Evolutionary conservation across 805 yeast species (phyloP).

Genomic region (Dipodascopsis uninucleata): DNA sequence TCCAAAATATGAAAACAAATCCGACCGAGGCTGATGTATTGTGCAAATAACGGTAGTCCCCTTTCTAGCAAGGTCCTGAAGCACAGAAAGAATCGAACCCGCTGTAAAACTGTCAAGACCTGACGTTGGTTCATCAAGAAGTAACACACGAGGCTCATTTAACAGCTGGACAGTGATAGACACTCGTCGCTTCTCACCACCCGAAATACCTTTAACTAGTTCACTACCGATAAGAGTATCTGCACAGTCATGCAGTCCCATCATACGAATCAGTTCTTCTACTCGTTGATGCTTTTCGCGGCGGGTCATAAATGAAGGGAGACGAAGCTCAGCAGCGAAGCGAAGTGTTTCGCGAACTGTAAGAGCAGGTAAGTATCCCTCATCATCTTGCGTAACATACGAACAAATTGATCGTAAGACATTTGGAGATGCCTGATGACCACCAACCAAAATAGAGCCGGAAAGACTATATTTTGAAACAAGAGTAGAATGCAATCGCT

Average conservation of each 20-base stretch:
- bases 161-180: conserved; percentile 77
- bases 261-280: conserved; percentile 55
- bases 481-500: conserved; percentile 47
- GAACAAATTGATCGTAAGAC: conserved; percentile 52
- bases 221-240: conserved; percentile 66
- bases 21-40: conserved; percentile 79
- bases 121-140: conserved; percentile 86
- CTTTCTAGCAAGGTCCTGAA: conserved; percentile 52
- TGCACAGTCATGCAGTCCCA: conserved; percentile 73
- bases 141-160: conserved; percentile 64
- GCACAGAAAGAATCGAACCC: conserved; percentile 57
- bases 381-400: conserved; percentile 80
- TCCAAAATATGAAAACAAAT: conserved; percentile 61
- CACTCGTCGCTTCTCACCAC: conserved; percentile 79
- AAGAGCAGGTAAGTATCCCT: conserved; percentile 60
- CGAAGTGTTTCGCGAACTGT: conserved; percentile 75
- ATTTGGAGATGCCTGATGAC: conserved; percentile 36
- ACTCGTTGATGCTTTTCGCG: conserved; percentile 49
- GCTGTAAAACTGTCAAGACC: conserved; percentile 83
- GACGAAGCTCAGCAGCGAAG: conserved; percentile 66
- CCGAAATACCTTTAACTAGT: conserved; percentile 60
- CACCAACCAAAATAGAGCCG: conserved; percentile 49
- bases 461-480: conserved; percentile 34
- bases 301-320: conserved; percentile 43
- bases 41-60: conserved; percentile 70